Evolutionary conservation across 345 rosid species (phyloP), one percentile per base, ranked within the genome.

Genomic region (Ailanthus altissimus): DNA sequence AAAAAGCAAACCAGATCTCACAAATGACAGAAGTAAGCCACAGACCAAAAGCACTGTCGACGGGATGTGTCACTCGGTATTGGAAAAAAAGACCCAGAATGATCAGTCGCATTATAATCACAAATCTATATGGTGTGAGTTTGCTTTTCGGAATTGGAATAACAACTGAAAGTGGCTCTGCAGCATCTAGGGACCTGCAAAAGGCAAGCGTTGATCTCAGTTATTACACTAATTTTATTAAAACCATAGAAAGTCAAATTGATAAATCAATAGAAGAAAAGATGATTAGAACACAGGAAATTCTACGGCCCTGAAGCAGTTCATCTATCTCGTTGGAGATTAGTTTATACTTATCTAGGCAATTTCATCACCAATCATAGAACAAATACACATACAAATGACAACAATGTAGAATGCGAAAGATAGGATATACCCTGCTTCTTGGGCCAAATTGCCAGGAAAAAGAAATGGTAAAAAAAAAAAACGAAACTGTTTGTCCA

Each of bases 1-100:
- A 96, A 80, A 89, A 80, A 18, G 99, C 99, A 83, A 96, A 96
- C 99, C 99, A 96, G 50, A 96, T 92, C 91, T 96, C 99, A 75
- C 99, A 96, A 82, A 96, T 93, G 79, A 96, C 92, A 78, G 99
- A 96, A 72, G 98, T 96, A 68, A 96, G 85, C 99, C 99, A 96
- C 45, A 93, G 75, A 50, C 83, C 87, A 25, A 60, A 86, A 78
- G 99, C 99, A 26, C 99, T 96, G 46, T 96, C 93, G 1, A 96
- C 99, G 68, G 99, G 97, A 87, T 96, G 79, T 8, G 97, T 93
- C 32, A 96, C 82, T 77, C 97, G 90, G 79, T 96, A 93, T 74
- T 93, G 92, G 90, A 96, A 96, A 87, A 96, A 96, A 78, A 93
- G 91, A 26, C 92, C 94, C 72, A 96, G 85, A 86, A 96, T 87